A percentile compares a stretch with the other conserved stretches of the same genome.
Conservation (phyloP, 345 rosid species). For the Camelina neglecta region DNA sequence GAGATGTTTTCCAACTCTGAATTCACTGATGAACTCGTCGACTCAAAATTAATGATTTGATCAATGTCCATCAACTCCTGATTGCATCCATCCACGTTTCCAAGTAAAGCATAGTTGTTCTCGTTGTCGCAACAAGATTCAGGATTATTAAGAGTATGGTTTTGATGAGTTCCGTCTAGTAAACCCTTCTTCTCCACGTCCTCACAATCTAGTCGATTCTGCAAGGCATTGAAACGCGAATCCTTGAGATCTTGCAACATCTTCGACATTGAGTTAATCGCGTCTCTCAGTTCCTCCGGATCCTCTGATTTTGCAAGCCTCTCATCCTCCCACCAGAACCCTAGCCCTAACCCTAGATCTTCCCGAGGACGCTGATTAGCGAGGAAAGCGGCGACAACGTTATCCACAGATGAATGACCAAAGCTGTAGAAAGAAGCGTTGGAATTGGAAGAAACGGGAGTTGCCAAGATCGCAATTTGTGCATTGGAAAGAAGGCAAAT, state of each 20-base stretch:
- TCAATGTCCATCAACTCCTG: too few relatives aligned
- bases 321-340: constrained; percentile 37
- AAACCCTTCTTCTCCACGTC: constrained; percentile 11
- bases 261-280: constrained; percentile 3
- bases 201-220: neutral
- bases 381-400: constrained; percentile 36
- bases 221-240: neutral
- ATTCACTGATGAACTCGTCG: neutral
- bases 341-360: neutral
- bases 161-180: neutral
- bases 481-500: constrained; percentile 33
- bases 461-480: constrained; percentile 14
- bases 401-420: constrained; percentile 37
- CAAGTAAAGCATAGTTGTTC: too few relatives aligned
- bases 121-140: too few relatives aligned
- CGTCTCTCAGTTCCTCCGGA: neutral
- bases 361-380: constrained; percentile 1
- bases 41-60: too few relatives aligned
- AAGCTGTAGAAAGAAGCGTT: constrained; percentile 27
- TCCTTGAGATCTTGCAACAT: constrained; percentile 4
- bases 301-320: neutral
- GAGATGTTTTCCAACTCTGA: neutral
- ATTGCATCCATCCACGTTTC: too few relatives aligned
- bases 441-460: constrained; percentile 28
- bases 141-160: neutral